phyloP scores from a whole-genome alignment of 352 stramenopile genomes.

The Globisporangium spinosum region DNA sequence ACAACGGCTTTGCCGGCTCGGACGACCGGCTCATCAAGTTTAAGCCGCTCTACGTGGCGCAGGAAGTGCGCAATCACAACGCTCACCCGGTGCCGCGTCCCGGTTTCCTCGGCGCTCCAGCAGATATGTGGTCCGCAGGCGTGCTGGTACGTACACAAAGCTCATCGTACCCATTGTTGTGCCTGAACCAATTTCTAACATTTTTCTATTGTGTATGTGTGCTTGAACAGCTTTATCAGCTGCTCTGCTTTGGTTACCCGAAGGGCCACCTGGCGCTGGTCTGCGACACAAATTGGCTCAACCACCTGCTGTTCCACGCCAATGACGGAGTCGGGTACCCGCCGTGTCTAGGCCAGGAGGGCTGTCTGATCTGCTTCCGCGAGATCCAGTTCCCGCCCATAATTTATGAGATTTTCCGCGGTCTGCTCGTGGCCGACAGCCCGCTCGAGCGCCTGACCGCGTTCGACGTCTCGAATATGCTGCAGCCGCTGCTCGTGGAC shows the following conservation, averaged over 20 bases:
- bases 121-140: conserved; percentile 77
- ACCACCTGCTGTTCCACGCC: conserved; percentile 65
- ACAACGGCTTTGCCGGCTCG: conserved; percentile 50
- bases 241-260: conserved; percentile 78
- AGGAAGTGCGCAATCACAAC: conserved; percentile 68
- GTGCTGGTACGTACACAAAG: conserved; percentile 32
- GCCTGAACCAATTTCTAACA: not conserved
- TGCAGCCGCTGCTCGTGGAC: conserved; percentile 50
- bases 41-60: conserved; percentile 70
- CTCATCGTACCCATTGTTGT: not conserved
- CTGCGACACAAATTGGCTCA: conserved; percentile 70
- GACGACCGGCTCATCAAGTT: conserved; percentile 69
- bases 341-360: conserved; percentile 47
- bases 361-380: conserved; percentile 81
- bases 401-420: conserved; percentile 73
- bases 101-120: conserved; percentile 61
- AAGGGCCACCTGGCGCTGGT: conserved; percentile 73
- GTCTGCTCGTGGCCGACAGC: conserved; percentile 45
- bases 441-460: conserved; percentile 58
- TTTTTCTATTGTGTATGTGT: not conserved
- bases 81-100: conserved; percentile 46
- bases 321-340: conserved; percentile 30
- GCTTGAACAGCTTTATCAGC: conserved; percentile 46
- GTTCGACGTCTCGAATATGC: conserved; percentile 41
- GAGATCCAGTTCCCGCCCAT: conserved; percentile 66